A percentile compares a stretch with the other conserved stretches of the same genome.
Conservation (phyloP, 179 eudicot genomes). For the Gypsophila paniculata region DNA sequence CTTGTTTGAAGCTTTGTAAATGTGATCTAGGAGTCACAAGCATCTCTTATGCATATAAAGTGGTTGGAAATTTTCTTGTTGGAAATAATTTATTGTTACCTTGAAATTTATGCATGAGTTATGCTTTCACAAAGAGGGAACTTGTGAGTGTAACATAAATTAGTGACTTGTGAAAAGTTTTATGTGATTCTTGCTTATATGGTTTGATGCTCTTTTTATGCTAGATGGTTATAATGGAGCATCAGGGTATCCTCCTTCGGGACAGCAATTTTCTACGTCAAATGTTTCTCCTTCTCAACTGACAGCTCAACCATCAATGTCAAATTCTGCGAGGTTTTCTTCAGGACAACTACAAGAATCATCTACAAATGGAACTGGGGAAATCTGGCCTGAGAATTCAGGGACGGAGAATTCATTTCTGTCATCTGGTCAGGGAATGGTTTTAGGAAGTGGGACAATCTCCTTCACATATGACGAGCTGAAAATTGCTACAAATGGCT, state of each 20-base stretch:
- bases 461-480: constrained; percentile 75
- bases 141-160: background rate
- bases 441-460: constrained; percentile 55
- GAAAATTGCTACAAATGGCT: constrained; percentile 79
- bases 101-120: background rate
- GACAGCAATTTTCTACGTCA: constrained; percentile 22
- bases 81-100: too few species aligned
- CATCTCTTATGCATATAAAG: too few species aligned
- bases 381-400: constrained; percentile 59
- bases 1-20: too few species aligned
- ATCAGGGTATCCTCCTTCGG: constrained; percentile 27
- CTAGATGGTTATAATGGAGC: too few species aligned
- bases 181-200: constrained; percentile 25
- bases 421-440: constrained; percentile 57
- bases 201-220: background rate
- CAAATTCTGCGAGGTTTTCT: constrained; percentile 38
- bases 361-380: constrained; percentile 60
- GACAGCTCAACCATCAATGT: constrained; percentile 37
- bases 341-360: constrained; percentile 34
- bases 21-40: too few species aligned
- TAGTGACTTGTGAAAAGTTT: background rate
- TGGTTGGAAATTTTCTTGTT: too few species aligned
- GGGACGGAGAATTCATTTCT: constrained; percentile 43
- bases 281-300: constrained; percentile 40
- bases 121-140: background rate